phyloP scores from a whole-genome alignment of 1,284 basidiomycete species.

The Erythrobasidium hasegawianum region DNA sequence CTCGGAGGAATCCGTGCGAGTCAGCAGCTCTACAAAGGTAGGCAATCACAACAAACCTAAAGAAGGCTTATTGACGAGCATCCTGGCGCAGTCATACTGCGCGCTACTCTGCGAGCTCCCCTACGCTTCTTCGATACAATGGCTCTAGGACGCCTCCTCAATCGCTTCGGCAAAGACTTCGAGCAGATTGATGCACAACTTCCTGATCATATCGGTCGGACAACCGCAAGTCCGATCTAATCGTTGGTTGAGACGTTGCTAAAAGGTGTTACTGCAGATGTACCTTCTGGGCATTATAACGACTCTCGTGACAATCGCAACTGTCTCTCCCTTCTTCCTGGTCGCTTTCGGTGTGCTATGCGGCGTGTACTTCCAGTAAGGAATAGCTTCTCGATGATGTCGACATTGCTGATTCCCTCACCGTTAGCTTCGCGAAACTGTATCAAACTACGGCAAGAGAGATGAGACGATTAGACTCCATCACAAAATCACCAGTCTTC shows the following conservation, averaged over 20 bases:
- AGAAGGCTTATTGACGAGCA: too few species aligned
- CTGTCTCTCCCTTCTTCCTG: slow-evolving; percentile 42
- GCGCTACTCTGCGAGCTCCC: slow-evolving; percentile 80
- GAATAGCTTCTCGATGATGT: too few species aligned
- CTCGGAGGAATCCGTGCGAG: slow-evolving; percentile 41
- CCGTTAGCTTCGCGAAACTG: slow-evolving; percentile 36
- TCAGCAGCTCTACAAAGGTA: slow-evolving; percentile 38
- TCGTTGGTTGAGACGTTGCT: too few species aligned
- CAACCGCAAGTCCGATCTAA: slow-evolving; percentile 49
- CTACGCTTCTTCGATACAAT: slow-evolving; percentile 92
- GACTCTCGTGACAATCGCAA: slow-evolving; percentile 68
- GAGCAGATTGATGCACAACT: slow-evolving; percentile 83
- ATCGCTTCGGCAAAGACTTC: slow-evolving; percentile 85
- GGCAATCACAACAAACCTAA: too few species aligned
- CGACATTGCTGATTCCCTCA: too few species aligned
- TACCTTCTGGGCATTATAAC: slow-evolving; percentile 54
- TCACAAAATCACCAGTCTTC: slow-evolving; percentile 84
- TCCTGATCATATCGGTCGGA: slow-evolving; percentile 79
- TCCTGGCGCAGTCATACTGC: slow-evolving; percentile 63
- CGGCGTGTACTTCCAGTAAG: slow-evolving; percentile 37
- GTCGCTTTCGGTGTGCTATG: slow-evolving; percentile 41
- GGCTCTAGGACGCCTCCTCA: slow-evolving; percentile 60
- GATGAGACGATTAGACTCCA: slow-evolving; percentile 59
- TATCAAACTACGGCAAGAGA: slow-evolving; percentile 42
- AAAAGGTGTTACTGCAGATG: slow-evolving; percentile 52